Evolutionary conservation across 1,139 yeast genomes (phyloP).

Genomic region (Oligophagozyma castellii): DNA sequence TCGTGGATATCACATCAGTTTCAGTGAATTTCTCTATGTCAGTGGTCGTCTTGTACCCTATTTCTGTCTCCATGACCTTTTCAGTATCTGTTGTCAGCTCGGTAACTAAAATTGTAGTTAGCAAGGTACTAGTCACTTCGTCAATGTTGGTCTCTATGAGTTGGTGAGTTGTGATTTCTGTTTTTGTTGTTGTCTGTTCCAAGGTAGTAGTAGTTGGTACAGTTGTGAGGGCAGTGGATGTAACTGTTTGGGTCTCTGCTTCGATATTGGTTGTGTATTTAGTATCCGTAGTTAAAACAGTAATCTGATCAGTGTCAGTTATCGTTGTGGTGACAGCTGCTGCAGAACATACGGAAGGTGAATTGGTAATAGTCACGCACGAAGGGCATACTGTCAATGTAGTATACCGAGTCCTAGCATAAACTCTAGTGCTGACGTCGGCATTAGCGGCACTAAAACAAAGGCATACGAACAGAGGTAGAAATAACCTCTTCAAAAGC

Average conservation of each 20-base stretch:
- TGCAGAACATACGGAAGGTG: neutral
- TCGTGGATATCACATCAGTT: too few relatives aligned
- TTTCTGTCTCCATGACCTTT: neutral
- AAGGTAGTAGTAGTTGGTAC: neutral
- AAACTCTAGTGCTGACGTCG: too few relatives aligned
- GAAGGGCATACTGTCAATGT: too few relatives aligned
- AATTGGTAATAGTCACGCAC: too few relatives aligned
- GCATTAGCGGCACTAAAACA: too few relatives aligned
- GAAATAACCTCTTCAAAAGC: too few relatives aligned
- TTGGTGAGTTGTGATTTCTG: neutral
- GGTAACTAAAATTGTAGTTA: neutral
- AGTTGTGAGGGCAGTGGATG: constrained; percentile 1
- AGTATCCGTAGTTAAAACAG: constrained; percentile 1
- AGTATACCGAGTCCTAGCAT: too few relatives aligned
- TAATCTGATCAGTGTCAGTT: constrained; percentile 1
- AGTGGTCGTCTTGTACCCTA: neutral
- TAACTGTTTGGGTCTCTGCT: constrained; percentile 1
- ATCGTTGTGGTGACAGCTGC: neutral
- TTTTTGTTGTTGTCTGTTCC: neutral
- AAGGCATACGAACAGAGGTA: too few relatives aligned
- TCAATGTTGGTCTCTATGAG: too few relatives aligned
- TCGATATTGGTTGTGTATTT: neutral
- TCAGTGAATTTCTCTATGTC: neutral
- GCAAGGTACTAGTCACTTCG: neutral
- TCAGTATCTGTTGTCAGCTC: neutral